Evolutionary conservation across 1,284 basidiomycete genomes (phyloP), one percentile per base, ranked within the genome.

Genomic region (Tilletia horrida): DNA sequence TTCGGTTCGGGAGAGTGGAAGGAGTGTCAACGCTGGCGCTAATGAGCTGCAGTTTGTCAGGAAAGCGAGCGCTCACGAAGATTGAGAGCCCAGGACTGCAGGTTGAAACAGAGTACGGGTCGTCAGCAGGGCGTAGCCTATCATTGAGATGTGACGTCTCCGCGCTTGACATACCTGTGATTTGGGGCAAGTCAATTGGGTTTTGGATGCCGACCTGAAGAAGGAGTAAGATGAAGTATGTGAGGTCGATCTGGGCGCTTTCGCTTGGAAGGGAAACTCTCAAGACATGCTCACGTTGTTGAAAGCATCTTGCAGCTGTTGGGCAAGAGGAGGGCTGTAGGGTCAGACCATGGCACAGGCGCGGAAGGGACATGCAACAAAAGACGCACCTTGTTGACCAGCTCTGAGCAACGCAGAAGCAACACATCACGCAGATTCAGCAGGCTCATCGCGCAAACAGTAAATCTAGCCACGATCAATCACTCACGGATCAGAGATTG

Each of bases 111-210:
- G 52, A 55, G 23, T 9, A 9, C 23, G 25, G 25, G n/a, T n/a
- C n/a, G 6, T 48, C 45, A 18, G 21, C 21, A 18, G 16, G 18
- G 21, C 16, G 4, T 16, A 18, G 16, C 16, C 16, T n/a, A 18
- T 18, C 45, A 48, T 18, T n/a, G 4, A 23, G 84, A 85, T 31
- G 85, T 85, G 66, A 86, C 84, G 45, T 85, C 85, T 48, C 18
- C 18, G 4, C 45, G n/a, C 16, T 40, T 40, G 35, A 48, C 55
- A n/a, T 29, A 59, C 55, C 55, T 3, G 85, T 84, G 73, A 86
- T 86, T 79, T 87, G 86, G 18, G 86, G 86, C 70, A 87, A 71
- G 75, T 86, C 85, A 69, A 83, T 80, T 4, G 81, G 76, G 67
- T 82, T 83, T 62, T 75, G 72, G 47, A 76, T 74, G 55, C 75